Evolutionary conservation across 768 basidiomycete genomes (phyloP).

Genomic region (Kwoniella dejecticola): DNA sequence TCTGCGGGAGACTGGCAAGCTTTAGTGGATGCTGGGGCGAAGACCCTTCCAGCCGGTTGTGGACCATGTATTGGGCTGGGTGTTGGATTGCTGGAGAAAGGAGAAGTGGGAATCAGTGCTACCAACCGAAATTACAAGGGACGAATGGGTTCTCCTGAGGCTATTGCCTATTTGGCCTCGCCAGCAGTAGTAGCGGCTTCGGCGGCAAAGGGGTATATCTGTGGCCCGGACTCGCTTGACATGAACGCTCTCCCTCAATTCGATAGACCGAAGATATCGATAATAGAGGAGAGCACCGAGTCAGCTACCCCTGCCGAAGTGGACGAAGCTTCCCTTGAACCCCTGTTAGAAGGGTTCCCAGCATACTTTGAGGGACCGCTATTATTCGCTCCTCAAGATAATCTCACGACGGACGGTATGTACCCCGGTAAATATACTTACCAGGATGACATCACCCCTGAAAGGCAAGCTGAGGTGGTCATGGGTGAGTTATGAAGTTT

Average conservation of each 20-base stretch:
- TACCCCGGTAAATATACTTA: slow-evolving; percentile 99
- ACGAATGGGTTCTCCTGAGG: slow-evolving; percentile 94
- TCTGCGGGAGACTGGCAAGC: slow-evolving; percentile 81
- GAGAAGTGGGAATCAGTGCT: slow-evolving; percentile 92
- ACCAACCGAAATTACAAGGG: slow-evolving; percentile 99
- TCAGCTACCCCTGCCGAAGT: slow-evolving; percentile 49
- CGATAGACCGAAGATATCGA: slow-evolving; percentile 46
- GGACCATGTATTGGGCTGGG: slow-evolving; percentile 98
- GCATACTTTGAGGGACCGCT: slow-evolving; percentile 75
- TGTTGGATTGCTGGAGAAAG: slow-evolving; percentile 87
- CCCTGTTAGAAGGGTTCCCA: slow-evolving; percentile 81
- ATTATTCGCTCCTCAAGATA: slow-evolving; percentile 94
- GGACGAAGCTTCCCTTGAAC: slow-evolving; percentile 70
- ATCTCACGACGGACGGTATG: slow-evolving; percentile 95
- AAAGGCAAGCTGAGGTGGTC: slow-evolving; percentile 88
- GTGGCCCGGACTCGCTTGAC: slow-evolving; percentile 73
- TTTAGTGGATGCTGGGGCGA: slow-evolving; percentile 83
- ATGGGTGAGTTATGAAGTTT: slow-evolving; percentile 62
- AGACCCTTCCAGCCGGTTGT: slow-evolving; percentile 89
- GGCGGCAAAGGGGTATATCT: slow-evolving; percentile 87
- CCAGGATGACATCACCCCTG: slow-evolving; percentile 96
- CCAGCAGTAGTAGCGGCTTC: slow-evolving; percentile 97
- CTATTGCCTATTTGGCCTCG: slow-evolving; percentile 91
- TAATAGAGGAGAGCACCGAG: slow-evolving; percentile 47
- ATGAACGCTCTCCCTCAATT: slow-evolving; percentile 59